Percentiles rank a stretch among this genome's conserved stretches.
These are phyloP conservation scores for Cyclotella kingstonii DNA, from an alignment of 108 stramenopile species.

Conservation along the genomic window DNA sequence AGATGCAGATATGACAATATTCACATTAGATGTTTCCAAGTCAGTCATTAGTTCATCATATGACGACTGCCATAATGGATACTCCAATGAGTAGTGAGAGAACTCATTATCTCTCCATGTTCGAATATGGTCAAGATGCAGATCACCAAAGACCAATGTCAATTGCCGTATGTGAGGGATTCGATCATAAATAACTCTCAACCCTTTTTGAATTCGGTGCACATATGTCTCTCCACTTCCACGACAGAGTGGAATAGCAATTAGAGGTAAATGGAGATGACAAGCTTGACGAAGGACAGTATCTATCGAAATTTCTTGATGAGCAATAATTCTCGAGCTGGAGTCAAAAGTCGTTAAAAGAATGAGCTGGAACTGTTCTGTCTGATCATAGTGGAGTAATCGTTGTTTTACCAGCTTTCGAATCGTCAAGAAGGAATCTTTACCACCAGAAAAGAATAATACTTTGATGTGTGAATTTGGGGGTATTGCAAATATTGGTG, in stretches of 20 bases:
- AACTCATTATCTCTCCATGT: constrained; percentile 75
- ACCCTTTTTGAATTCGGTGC: constrained; percentile 52
- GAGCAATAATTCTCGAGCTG: constrained; percentile 70
- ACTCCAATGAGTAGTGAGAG: constrained; percentile 49
- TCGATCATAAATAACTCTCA: constrained; percentile 47
- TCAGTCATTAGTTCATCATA: constrained; percentile 65
- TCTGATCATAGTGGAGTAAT: constrained; percentile 1
- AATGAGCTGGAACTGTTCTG: constrained; percentile 53
- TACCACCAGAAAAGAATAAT: constrained; percentile 89
- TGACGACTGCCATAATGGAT: constrained; percentile 67
- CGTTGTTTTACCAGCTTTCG: constrained; percentile 59
- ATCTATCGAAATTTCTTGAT: constrained; percentile 81
- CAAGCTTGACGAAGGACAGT: constrained; percentile 69
- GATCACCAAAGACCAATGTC: constrained; percentile 85
- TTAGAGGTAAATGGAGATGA: constrained; percentile 66
- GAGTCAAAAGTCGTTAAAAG: constrained; percentile 91
- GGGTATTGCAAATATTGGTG: constrained; percentile 28
- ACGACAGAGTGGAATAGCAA: constrained; percentile 80
- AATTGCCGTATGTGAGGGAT: constrained; percentile 19
- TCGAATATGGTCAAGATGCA: constrained; percentile 89
- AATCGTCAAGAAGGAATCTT: constrained; percentile 89
- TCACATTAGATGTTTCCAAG: constrained; percentile 59
- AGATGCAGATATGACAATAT: constrained; percentile 53
- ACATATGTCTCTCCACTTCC: constrained; percentile 65
- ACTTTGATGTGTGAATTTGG: constrained; percentile 52